A percentile compares a stretch with the other conserved stretches of the same genome.
phyloP scores from a whole-genome alignment of 164 flowering plant genomes.

The Magnolia officinalis region DNA sequence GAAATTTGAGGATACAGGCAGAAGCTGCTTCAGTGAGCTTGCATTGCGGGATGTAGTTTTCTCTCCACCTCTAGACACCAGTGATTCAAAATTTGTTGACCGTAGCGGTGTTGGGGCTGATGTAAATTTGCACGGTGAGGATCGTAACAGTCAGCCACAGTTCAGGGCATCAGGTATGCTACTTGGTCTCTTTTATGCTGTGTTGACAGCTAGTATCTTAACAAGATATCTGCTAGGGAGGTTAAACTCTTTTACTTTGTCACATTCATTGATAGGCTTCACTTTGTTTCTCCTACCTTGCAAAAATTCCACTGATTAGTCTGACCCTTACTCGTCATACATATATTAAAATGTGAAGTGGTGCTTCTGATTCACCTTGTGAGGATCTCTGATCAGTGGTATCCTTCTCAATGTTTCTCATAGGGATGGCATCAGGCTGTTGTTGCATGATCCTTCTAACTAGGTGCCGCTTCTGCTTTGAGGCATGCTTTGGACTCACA shows the following conservation, averaged over 20 bases:
- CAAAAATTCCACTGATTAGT: no score
- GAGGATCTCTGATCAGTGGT: no score
- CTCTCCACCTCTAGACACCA: constrained; percentile 31
- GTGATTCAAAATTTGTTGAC: constrained; percentile 35
- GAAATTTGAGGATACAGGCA: constrained; percentile 55
- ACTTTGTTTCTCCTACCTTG: neutral
- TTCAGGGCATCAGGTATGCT: constrained; percentile 42
- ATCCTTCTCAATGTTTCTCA: no score
- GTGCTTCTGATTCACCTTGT: no score
- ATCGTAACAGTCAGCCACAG: constrained; percentile 30
- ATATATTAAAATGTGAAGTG: no score
- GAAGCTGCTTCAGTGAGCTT: constrained; percentile 57
- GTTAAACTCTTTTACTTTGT: neutral
- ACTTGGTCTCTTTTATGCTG: neutral
- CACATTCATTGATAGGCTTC: neutral
- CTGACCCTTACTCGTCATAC: no score
- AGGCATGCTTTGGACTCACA: no score
- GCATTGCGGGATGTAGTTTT: constrained; percentile 46
- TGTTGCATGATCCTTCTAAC: no score
- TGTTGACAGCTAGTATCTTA: neutral
- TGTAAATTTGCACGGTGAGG: constrained; percentile 31
- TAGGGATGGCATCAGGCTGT: no score
- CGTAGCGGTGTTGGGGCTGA: constrained; percentile 33
- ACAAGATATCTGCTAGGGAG: neutral
- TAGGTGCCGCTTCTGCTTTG: no score